A percentile compares a stretch with the other conserved stretches of the same genome.
Evolutionary conservation across 1,284 basidiomycete species (phyloP).

Genomic region (Heterobasidion irregulare): DNA sequence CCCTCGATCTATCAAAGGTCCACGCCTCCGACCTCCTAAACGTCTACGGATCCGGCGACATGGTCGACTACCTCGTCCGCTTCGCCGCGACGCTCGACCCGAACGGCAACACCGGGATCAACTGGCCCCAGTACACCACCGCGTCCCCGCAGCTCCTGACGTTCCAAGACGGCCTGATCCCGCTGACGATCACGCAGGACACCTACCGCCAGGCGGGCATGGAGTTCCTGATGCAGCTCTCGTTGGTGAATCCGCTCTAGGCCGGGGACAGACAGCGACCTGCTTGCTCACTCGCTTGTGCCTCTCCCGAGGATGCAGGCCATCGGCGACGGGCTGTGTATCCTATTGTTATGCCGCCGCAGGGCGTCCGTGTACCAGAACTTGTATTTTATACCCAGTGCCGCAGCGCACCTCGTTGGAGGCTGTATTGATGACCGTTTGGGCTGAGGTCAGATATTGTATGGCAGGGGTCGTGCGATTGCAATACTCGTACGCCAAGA

Average conservation of each 20-base stretch:
- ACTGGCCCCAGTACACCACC: slow-evolving; percentile 41
- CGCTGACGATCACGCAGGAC: slow-evolving; percentile 28
- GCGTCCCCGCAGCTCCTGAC: slow-evolving; percentile 19
- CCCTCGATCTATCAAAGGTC: slow-evolving; percentile 8
- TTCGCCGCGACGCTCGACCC: slow-evolving; percentile 37
- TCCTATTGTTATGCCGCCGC: too few species aligned
- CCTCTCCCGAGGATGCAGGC: too few species aligned
- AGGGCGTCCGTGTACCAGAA: too few species aligned
- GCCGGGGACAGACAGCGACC: too few species aligned
- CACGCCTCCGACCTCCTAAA: slow-evolving; percentile 33
- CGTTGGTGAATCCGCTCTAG: slow-evolving; percentile 23
- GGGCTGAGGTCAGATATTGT: too few species aligned
- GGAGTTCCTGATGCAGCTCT: slow-evolving; percentile 27
- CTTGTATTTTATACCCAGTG: too few species aligned
- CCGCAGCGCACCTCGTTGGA: too few species aligned
- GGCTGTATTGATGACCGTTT: too few species aligned
- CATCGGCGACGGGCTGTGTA: too few species aligned
- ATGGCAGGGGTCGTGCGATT: too few species aligned
- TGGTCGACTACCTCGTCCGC: slow-evolving; percentile 21
- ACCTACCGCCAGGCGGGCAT: slow-evolving; percentile 26
- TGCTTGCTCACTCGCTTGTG: too few species aligned
- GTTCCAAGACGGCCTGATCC: slow-evolving; percentile 32
- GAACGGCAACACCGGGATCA: slow-evolving; percentile 25
- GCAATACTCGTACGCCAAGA: too few species aligned
- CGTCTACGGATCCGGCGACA: slow-evolving; percentile 23